phyloP scores from a whole-genome alignment of 441 rosid species.

The Syzygium malaccense region DNA sequence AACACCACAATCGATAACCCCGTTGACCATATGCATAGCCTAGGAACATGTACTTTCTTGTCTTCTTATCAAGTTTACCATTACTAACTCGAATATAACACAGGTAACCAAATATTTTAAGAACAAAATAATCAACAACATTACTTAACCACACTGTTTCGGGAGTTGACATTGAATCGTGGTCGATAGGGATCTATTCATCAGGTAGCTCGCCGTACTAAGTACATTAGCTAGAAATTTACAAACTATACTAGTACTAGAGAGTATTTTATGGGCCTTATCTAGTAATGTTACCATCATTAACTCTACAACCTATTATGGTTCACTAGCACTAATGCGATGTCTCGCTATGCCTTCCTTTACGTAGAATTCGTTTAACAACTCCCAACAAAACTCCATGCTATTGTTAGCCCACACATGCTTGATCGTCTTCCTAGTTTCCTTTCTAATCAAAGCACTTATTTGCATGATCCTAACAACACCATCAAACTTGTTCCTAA shows the following conservation, averaged over 20 bases:
- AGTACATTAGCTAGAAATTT: neutral
- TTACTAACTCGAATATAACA: neutral
- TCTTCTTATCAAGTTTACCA: too few species aligned
- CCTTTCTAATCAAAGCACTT: neutral
- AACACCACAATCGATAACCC: neutral
- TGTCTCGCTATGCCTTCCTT: neutral
- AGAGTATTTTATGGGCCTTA: neutral
- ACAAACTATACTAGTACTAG: neutral
- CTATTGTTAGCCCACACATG: neutral
- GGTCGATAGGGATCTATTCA: neutral
- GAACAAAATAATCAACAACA: too few species aligned
- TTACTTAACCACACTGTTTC: neutral
- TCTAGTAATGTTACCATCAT: neutral
- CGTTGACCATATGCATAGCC: too few species aligned
- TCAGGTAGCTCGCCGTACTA: neutral
- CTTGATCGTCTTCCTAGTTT: neutral
- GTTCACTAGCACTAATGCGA: neutral
- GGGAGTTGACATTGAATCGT: neutral
- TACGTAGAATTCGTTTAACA: too few species aligned
- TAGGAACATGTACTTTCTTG: too few species aligned
- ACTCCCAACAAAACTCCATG: neutral
- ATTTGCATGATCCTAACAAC: too few species aligned
- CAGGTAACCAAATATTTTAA: too few species aligned
- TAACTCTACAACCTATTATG: neutral
- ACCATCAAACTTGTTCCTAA: too few species aligned